Evolutionary conservation across 768 basidiomycete genomes (phyloP), one percentile per base, ranked within the genome.

Genomic region (Hygrophoropsis aurantiaca): DNA sequence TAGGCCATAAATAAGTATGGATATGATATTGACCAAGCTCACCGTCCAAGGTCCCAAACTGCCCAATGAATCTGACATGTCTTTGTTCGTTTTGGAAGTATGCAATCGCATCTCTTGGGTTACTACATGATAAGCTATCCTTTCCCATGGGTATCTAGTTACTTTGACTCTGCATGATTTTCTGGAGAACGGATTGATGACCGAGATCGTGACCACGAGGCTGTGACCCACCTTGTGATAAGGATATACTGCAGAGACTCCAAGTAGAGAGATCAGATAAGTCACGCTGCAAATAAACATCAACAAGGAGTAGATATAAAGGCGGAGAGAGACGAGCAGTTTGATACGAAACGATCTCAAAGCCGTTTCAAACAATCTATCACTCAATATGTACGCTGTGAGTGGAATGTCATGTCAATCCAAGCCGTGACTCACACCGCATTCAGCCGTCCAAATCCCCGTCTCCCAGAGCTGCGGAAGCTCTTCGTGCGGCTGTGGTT

Each of bases 401-500:
- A 26, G 74, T 66, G 16, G 18, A 36, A 35, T 21, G 7, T 23
- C 34, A 24, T 25, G 39, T 9, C 40, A 32, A 26, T 40, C 26
- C 32, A 25, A 37, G 44, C 42, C 49, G 18, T 50, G 45, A 27
- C 51, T 34, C 24, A 32, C 47, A 42, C 26, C 26, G 26, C 39
- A 51, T 48, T 49, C 72, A 71, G 64, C 52, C 53, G 63, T 59
- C 53, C 65, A 66, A 53, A 51, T 53, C 53, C 74, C 74, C 50
- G 70, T 73, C 57, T 72, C 74, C 62, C 59, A 74, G 49, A 60
- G 54, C 66, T 84, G 82, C 59, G 80, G 80, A 61, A 68, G 57
- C 55, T 52, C 43, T 56, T 53, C 53, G 42, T 84, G 82, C 74
- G 71, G 49, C 59, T 83, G 82, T 61, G 80, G 81, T 51, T 68